Base-by-base conservation (phyloP, 495 filamentous ascomycete genomes). In the Daldinia decipiens region DNA sequence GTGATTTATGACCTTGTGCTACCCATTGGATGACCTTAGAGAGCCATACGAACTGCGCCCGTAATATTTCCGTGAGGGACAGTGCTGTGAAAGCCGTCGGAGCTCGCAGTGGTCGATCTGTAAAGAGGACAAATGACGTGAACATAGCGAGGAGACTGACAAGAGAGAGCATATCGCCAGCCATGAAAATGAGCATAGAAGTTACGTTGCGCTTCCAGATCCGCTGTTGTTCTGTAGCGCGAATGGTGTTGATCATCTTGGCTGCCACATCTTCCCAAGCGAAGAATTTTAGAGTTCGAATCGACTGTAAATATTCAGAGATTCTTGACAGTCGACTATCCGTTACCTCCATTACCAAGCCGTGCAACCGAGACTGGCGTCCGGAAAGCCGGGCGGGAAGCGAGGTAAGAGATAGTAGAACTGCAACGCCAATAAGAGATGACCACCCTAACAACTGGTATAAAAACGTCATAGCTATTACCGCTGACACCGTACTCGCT, bases 151-250 rank as follows among this genome's bases (percentile, higher is more conserved):
- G 27, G 9, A 59, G 36, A 31, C 24, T 31, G n/a, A 59, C 24
- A 39, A 59, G 36, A 21, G 55, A 31, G 8, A 59, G 24, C 17
- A 59, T 31, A 17, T 59, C 55, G 36, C 55, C 55, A 29, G 27
- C 24, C 55, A 59, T 19, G 27, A 31, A 27, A 11, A 59, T 31
- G 21, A 31, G 15, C 55, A 59, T 31, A 11, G 34, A 27, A 11
- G 55, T 59, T n/a, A 59, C 24, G 17, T 59, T 59, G 2, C 55
- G 55, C n/a, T 40, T 27, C 55, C 55, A 59, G 5, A 31, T 59
- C 15, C 24, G 55, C 5, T 59, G 24, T 59, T 59, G 24, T 9
- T 59, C 55, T 21, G 12, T 27, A 11, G 34, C 55, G 1, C 55
- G 55, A 3, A 31, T 31, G 5, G 34, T 13, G 19, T 59, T 59